phyloP scores from a whole-genome alignment of 352 stramenopile species.

The Globisporangium cystogenes region DNA sequence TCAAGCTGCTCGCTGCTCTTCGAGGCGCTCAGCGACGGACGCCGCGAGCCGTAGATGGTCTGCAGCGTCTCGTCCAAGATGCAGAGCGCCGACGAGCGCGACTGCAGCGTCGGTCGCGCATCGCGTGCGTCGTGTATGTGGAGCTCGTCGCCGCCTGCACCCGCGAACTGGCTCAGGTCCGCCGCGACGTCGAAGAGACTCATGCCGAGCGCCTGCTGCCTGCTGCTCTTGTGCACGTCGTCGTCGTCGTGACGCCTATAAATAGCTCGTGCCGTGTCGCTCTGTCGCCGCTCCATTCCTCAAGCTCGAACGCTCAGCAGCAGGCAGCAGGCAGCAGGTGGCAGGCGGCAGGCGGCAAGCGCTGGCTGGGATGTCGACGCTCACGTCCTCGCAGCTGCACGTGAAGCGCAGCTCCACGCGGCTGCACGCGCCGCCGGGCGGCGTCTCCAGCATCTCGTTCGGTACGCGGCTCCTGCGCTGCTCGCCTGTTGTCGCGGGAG shows the following conservation, averaged over 20 bases:
- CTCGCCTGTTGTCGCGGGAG: neutral
- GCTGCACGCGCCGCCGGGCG: conserved; percentile 61
- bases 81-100: conserved; percentile 16
- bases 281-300: no score
- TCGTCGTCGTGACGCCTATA: no score
- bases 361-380: conserved; percentile 65
- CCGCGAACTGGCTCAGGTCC: conserved; percentile 38
- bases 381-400: conserved; percentile 69
- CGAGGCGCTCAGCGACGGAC: neutral
- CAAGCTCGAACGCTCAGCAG: no score
- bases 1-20: conserved; percentile 9
- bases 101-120: conserved; percentile 6
- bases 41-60: conserved; percentile 30
- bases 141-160: neutral
- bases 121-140: no score
- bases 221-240: no score
- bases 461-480: conserved; percentile 18
- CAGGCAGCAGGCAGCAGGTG: no score
- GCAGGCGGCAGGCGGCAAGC: no score
- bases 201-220: conserved; percentile 6
- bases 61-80: conserved; percentile 50
- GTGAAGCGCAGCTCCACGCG: conserved; percentile 76
- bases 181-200: conserved; percentile 64
- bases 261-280: neutral
- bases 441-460: conserved; percentile 63